Conservation (phyloP, 371 early-diverging fungal genomes). For the Syncephalis plumigaleata region DNA sequence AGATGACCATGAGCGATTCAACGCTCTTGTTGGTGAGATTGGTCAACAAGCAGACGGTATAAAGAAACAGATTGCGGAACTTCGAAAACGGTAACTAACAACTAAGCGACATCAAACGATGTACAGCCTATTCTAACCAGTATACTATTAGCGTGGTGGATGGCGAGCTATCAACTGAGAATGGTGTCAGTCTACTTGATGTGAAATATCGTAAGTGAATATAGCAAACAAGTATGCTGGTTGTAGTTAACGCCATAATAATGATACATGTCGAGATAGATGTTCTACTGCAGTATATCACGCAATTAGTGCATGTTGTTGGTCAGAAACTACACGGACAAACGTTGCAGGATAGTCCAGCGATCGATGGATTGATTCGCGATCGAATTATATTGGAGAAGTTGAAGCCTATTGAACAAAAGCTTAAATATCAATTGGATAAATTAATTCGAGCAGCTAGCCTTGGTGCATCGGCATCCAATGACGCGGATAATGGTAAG, state of each 20-base stretch:
- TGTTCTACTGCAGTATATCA: slow-evolving; percentile 69
- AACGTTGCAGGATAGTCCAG: slow-evolving; percentile 38
- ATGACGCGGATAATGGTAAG: slow-evolving; percentile 8
- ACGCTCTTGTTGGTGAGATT: no score
- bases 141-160: no score
- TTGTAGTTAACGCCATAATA: background rate
- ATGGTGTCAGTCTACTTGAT: slow-evolving; percentile 6
- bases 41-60: no score
- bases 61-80: no score
- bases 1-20: no score
- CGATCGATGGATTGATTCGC: slow-evolving; percentile 53
- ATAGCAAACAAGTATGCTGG: background rate
- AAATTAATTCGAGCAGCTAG: slow-evolving; percentile 72
- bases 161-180: background rate
- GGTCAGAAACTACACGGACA: slow-evolving; percentile 62
- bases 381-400: slow-evolving; percentile 73
- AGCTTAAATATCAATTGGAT: slow-evolving; percentile 91
- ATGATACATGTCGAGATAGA: slow-evolving; percentile 1
- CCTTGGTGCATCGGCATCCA: slow-evolving; percentile 15
- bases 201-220: slow-evolving; percentile 5
- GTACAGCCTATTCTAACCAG: no score
- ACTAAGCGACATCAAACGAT: no score
- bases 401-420: slow-evolving; percentile 83
- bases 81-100: no score
- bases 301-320: slow-evolving; percentile 50